Conservation (phyloP, 2,329 filamentous ascomycete genomes). For the Scopulariopsis brevicaulis region DNA sequence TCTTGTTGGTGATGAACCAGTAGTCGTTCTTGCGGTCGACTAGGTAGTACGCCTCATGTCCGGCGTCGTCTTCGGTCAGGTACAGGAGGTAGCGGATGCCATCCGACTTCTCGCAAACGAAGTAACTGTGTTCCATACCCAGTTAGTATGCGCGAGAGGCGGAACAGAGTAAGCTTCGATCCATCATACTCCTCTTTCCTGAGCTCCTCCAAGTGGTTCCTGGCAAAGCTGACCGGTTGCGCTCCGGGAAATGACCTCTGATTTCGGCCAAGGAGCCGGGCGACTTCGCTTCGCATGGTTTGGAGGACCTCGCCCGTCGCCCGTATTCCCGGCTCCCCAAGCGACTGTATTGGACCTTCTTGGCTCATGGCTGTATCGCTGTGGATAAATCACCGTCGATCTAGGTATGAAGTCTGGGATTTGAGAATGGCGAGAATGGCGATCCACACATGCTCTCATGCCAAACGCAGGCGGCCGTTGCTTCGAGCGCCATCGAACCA, state of each 20-base stretch:
- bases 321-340: conserved; percentile 54
- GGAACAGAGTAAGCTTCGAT: no score
- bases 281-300: conserved; percentile 61
- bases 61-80: conserved; percentile 55
- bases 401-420: background rate
- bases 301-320: conserved; percentile 48
- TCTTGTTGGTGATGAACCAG: conserved; percentile 62
- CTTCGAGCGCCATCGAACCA: no score
- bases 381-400: background rate
- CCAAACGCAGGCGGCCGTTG: no score
- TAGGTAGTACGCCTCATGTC: conserved; percentile 68
- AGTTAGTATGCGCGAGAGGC: conserved; percentile 5
- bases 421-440: no score
- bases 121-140: conserved; percentile 49
- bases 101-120: conserved; percentile 96
- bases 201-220: conserved; percentile 73
- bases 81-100: conserved; percentile 94
- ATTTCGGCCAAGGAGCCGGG: conserved; percentile 59
- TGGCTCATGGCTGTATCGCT: background rate
- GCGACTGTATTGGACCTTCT: conserved; percentile 30
- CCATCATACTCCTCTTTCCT: conserved; percentile 55
- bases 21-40: conserved; percentile 98
- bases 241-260: conserved; percentile 71
- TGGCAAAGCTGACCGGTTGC: conserved; percentile 86
- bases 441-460: no score